Base-by-base conservation (phyloP, 257 asterid genomes). In the Solanum medicagineum region DNA sequence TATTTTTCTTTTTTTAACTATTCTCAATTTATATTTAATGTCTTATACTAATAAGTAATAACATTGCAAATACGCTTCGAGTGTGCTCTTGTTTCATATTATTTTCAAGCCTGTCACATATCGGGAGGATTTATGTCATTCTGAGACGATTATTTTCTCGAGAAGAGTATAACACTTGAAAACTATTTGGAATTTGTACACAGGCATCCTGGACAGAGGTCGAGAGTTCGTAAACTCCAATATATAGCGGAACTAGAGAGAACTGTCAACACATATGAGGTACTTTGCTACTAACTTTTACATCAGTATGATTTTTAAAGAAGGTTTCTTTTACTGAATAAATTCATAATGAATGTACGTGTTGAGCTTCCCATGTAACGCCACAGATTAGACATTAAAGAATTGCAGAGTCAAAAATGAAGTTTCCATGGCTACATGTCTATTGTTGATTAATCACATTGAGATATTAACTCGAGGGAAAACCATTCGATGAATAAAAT, bases 181-280 rank as follows among this genome's bases (percentile, higher is more conserved):
- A 56, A 36, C 14, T 83, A 51, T 65, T 45, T 53, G 36, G 49
- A 36, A 74, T 75, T 65, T 15, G 40, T 74, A 62, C 84, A 86
- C 94, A 95, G 98, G 77, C 98, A 95, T 84, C 95, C 98, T 20
- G 95, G 98, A 84, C 98, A 93, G 91, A 89, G 96, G 87, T 89
- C 97, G 26, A 91, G 97, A 85, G 94, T 93, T 84, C 93, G 97
- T 75, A 95, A 95, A 84, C 93, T 93, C 81, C 97, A 93, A 84
- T 95, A 93, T 83, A 95, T 95, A 29, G 90, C 98, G 71, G 98
- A 93, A 87, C 94, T 95, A 83, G 98, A 95, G 89, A 91, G 87
- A 87, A 92, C 93, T 70, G 95, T 92, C 53, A 88, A 90, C 65
- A 77, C 84, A 84, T 92, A 93, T 89, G 97, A 95, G 98, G 98